phyloP scores from a whole-genome alignment of 1,139 yeast species.

The Sugiyamaella xylanicola region DNA sequence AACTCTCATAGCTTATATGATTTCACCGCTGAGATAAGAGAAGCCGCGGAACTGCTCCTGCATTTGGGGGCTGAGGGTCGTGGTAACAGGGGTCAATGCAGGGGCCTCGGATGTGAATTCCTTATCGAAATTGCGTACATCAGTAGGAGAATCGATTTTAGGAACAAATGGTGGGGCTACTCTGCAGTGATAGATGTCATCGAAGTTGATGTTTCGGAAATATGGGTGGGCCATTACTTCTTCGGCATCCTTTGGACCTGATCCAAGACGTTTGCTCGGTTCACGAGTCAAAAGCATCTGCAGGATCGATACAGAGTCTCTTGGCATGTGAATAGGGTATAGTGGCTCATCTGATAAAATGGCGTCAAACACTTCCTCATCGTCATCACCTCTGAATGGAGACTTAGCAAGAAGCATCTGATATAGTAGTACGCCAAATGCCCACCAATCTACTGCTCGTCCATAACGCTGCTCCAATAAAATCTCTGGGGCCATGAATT shows the following conservation, averaged over 20 bases:
- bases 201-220: constrained; percentile 86
- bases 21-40: constrained; percentile 78
- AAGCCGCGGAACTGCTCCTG: constrained; percentile 98
- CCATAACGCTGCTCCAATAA: constrained; percentile 89
- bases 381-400: constrained; percentile 98
- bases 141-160: constrained; percentile 81
- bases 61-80: constrained; percentile 80
- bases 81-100: constrained; percentile 89
- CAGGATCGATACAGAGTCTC: constrained; percentile 91
- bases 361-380: constrained; percentile 98
- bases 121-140: constrained; percentile 88
- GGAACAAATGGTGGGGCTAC: constrained; percentile 73
- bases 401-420: constrained; percentile 97
- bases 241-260: constrained; percentile 82
- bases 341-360: constrained; percentile 96
- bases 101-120: constrained; percentile 96
- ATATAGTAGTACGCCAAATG: constrained; percentile 92
- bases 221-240: constrained; percentile 96
- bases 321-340: constrained; percentile 96
- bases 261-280: constrained; percentile 79
- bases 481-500: constrained; percentile 98
- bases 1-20: constrained; percentile 29
- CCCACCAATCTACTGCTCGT: constrained; percentile 99
- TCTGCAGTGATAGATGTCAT: constrained; percentile 72
- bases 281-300: constrained; percentile 90